A percentile compares a stretch with the other conserved stretches of the same genome.
Evolutionary conservation across 2,329 filamentous ascomycete species (phyloP).

Genomic region (Nannizzia gypsea): DNA sequence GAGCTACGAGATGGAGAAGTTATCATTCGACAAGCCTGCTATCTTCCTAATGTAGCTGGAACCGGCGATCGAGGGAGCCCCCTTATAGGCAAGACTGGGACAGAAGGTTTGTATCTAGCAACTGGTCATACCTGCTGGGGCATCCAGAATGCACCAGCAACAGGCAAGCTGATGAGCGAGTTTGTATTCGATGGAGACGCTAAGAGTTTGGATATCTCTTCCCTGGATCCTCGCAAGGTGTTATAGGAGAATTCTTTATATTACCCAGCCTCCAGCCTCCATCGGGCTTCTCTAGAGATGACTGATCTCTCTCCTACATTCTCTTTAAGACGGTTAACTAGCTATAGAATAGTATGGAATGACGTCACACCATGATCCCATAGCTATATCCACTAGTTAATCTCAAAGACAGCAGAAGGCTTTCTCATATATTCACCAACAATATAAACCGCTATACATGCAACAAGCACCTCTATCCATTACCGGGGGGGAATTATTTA

Average conservation of each 20-base stretch:
- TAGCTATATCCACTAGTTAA: background rate
- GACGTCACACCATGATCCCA: no score
- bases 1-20: slow-evolving; percentile 57
- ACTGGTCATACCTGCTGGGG: slow-evolving; percentile 96
- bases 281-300: background rate
- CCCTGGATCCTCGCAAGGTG: slow-evolving; percentile 55
- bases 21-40: slow-evolving; percentile 75
- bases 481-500: no score
- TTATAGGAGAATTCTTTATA: background rate
- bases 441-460: background rate
- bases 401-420: no score
- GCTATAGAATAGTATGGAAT: no score
- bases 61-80: slow-evolving; percentile 49
- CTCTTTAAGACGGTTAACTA: no score
- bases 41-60: slow-evolving; percentile 61
- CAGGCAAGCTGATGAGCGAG: slow-evolving; percentile 69
- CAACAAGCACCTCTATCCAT: background rate
- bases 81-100: slow-evolving; percentile 62
- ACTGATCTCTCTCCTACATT: background rate
- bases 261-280: no score
- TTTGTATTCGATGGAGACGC: slow-evolving; percentile 62
- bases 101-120: slow-evolving; percentile 66
- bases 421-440: background rate
- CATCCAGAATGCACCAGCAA: slow-evolving; percentile 88
- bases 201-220: slow-evolving; percentile 54